These are phyloP conservation scores for Hirschioporus abietinus DNA, from an alignment of 768 basidiomycete species.

Conservation along the genomic window DNA sequence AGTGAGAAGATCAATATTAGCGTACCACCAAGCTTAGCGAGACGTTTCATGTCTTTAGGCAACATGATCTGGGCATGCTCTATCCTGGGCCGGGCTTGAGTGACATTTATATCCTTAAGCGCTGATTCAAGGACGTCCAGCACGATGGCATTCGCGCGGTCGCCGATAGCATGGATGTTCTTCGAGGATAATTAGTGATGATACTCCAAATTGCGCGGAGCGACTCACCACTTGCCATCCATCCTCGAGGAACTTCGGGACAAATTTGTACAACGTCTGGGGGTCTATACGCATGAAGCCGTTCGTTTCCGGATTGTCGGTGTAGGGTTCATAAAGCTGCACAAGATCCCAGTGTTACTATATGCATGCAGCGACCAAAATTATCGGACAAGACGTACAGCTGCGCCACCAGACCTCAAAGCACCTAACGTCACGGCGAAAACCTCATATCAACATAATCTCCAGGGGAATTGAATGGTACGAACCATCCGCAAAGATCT, in stretches of 20 bases:
- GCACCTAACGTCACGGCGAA: conserved; percentile 46
- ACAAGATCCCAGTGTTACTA: conserved; percentile 1
- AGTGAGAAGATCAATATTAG: conserved; percentile 11
- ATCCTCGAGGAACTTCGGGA: conserved; percentile 67
- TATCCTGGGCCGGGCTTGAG: conserved; percentile 67
- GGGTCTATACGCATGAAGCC: conserved; percentile 75
- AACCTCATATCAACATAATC: background rate
- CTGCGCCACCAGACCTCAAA: conserved; percentile 84
- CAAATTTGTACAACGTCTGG: conserved; percentile 53
- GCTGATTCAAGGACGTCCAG: conserved; percentile 77
- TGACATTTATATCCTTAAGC: conserved; percentile 53
- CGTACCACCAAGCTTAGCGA: conserved; percentile 77
- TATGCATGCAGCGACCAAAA: background rate
- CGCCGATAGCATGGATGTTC: conserved; percentile 88
- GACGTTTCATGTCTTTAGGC: conserved; percentile 64
- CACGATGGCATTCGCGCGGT: conserved; percentile 81
- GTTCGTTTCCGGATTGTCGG: conserved; percentile 66
- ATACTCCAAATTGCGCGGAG: background rate
- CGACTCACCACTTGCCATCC: conserved; percentile 86
- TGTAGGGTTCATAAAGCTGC: conserved; percentile 77
- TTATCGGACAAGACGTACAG: conserved; percentile 38
- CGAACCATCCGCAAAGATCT: conserved; percentile 63
- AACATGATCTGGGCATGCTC: conserved; percentile 91
- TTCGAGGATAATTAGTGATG: conserved; percentile 22
- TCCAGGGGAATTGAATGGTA: background rate